Percentiles rank a stretch among this genome's conserved stretches.
These are phyloP conservation scores for Phytopythium aichiense DNA, from an alignment of 352 stramenopile genomes.

Conservation along the genomic window DNA sequence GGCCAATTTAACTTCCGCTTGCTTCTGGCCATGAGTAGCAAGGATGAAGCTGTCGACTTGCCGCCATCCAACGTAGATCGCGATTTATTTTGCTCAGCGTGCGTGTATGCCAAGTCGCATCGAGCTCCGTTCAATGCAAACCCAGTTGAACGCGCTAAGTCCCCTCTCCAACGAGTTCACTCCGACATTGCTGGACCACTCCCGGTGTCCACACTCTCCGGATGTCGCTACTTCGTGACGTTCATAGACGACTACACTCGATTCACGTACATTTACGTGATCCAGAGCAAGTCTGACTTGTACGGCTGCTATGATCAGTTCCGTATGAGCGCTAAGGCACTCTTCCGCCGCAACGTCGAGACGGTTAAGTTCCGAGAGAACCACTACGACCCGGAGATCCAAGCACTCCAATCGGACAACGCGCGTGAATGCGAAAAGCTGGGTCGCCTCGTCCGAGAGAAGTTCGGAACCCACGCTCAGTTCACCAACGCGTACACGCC, in stretches of 20 bases:
- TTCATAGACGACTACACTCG: slow-evolving; percentile 18
- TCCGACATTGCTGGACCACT: slow-evolving; percentile 5
- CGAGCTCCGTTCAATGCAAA: background rate
- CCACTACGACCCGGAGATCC: slow-evolving; percentile 4
- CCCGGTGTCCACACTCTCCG: background rate
- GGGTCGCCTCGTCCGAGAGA: slow-evolving; percentile 13
- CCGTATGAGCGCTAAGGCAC: slow-evolving; percentile 10
- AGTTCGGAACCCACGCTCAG: slow-evolving; percentile 16
- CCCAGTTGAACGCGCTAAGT: slow-evolving; percentile 4
- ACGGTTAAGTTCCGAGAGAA: slow-evolving; percentile 6
- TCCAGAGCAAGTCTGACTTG: slow-evolving; percentile 7
- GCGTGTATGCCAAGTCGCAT: slow-evolving; percentile 2
- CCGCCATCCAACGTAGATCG: slow-evolving; percentile 7
- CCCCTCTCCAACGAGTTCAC: slow-evolving; percentile 2
- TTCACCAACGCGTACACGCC: slow-evolving; percentile 20
- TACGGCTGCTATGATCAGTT: slow-evolving; percentile 16
- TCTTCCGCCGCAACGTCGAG: slow-evolving; percentile 6
- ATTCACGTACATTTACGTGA: slow-evolving; percentile 15
- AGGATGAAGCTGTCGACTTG: slow-evolving; percentile 1
- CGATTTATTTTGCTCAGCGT: slow-evolving; percentile 3
- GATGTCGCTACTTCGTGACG: slow-evolving; percentile 11
- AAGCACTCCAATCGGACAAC: slow-evolving; percentile 19
- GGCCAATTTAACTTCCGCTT: slow-evolving; percentile 10
- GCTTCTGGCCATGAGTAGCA: slow-evolving; percentile 8
- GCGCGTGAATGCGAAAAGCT: slow-evolving; percentile 18